These are phyloP conservation scores for Acacia acuminata DNA, from an alignment of 306 rosid species.

Conservation along the genomic window DNA sequence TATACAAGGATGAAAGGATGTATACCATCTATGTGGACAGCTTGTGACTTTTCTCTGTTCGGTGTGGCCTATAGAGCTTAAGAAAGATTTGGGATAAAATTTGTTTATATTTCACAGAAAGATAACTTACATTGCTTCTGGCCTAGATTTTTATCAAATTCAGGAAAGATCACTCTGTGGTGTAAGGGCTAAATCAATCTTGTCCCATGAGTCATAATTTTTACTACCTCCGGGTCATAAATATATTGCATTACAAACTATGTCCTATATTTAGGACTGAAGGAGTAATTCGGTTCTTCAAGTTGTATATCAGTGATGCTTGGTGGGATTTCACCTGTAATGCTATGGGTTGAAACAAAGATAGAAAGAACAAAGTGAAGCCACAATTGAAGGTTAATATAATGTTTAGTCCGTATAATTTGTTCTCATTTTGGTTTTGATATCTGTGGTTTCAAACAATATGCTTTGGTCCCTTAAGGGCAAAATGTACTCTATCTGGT, in stretches of 20 bases:
- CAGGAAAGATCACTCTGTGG: background rate
- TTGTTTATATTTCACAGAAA: constrained; percentile 11
- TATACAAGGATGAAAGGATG: constrained; percentile 17
- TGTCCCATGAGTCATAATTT: background rate
- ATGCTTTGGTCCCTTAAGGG: too few relatives aligned
- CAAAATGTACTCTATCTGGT: too few relatives aligned
- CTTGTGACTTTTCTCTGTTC: background rate
- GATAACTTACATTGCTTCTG: constrained; percentile 4
- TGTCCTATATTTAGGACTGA: too few relatives aligned
- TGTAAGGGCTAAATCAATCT: background rate
- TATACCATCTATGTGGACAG: background rate
- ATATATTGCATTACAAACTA: too few relatives aligned
- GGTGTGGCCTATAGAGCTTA: background rate
- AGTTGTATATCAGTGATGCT: background rate
- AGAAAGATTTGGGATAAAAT: constrained; percentile 15
- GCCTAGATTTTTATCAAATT: constrained; percentile 16
- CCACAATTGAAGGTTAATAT: background rate
- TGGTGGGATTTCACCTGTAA: background rate
- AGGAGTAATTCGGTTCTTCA: background rate
- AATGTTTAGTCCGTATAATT: too few relatives aligned
- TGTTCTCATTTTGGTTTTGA: too few relatives aligned
- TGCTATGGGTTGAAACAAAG: background rate
- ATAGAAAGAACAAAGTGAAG: background rate
- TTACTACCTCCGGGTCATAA: too few relatives aligned
- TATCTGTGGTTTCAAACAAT: too few relatives aligned